Conservation (phyloP, 768 basidiomycete genomes). For the Agrocybe praecox region DNA sequence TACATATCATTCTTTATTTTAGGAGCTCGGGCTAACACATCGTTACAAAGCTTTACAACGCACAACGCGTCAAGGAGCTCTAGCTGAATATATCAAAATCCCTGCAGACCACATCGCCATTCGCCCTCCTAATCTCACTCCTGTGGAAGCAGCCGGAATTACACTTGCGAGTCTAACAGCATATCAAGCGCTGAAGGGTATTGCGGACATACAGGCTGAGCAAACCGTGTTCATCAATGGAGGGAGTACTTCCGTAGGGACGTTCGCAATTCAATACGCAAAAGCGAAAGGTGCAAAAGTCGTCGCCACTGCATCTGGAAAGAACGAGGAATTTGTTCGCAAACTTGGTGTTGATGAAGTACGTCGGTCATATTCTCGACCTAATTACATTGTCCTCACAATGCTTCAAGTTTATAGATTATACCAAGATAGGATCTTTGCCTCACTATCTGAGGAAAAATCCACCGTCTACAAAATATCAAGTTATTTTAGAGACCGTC, state of each 20-base stretch:
- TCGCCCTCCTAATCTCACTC: constrained; percentile 52
- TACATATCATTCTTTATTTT: no score
- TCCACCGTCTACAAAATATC: constrained; percentile 52
- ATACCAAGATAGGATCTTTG: constrained; percentile 49
- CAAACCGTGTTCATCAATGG: constrained; percentile 72
- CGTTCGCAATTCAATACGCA: constrained; percentile 73
- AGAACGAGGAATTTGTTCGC: constrained; percentile 61
- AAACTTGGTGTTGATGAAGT: constrained; percentile 69
- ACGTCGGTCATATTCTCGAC: constrained; percentile 8
- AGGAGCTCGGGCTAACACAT: no score
- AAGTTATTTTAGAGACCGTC: constrained; percentile 62
- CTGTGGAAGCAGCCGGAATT: constrained; percentile 63
- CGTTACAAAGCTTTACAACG: constrained; percentile 26
- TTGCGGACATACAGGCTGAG: constrained; percentile 53
- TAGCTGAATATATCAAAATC: constrained; percentile 59
- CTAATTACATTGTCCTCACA: not conserved
- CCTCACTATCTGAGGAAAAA: constrained; percentile 44
- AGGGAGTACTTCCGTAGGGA: constrained; percentile 68
- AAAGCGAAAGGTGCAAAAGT: constrained; percentile 65
- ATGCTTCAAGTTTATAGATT: constrained; percentile 55
- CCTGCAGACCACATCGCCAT: constrained; percentile 39
- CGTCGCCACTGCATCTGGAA: constrained; percentile 57
- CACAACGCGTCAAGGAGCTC: constrained; percentile 51
- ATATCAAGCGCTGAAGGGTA: constrained; percentile 51
- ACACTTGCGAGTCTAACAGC: constrained; percentile 62